These are phyloP conservation scores for Parietichytrium sp. DNA, from an alignment of 108 stramenopile species.

Conservation along the genomic window DNA sequence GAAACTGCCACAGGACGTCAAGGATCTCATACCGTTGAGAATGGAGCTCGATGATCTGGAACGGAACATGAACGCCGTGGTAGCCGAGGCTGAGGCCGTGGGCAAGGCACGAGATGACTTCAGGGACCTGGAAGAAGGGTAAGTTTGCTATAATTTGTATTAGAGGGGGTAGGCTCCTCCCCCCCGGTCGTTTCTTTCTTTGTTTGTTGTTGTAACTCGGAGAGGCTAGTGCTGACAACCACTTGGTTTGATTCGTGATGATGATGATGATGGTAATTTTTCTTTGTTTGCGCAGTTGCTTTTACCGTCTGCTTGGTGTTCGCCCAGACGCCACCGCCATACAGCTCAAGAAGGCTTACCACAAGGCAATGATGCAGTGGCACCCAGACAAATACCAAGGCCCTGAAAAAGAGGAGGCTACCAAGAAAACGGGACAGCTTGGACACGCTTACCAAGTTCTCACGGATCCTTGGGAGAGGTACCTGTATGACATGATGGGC, in stretches of 20 bases:
- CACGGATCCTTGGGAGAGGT: constrained; percentile 24
- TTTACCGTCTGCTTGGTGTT: not conserved
- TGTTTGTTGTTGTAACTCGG: too few species aligned
- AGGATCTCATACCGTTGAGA: too few species aligned
- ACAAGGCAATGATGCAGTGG: constrained; percentile 52
- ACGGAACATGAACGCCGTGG: not conserved
- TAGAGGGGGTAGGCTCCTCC: too few species aligned
- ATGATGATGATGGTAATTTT: too few species aligned
- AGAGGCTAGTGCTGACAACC: too few species aligned
- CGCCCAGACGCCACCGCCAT: not conserved
- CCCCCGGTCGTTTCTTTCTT: too few species aligned
- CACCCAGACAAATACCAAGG: constrained; percentile 58
- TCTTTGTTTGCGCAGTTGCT: too few species aligned
- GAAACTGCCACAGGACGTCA: too few species aligned
- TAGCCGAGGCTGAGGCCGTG: constrained; percentile 28
- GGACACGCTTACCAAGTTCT: constrained; percentile 6
- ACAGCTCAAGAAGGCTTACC: constrained; percentile 46
- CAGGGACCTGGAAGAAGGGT: constrained; percentile 29
- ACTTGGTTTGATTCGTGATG: too few species aligned
- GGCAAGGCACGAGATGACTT: not conserved
- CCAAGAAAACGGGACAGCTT: not conserved
- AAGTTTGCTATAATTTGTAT: too few species aligned
- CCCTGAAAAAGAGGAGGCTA: not conserved
- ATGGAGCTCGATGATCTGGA: not conserved
- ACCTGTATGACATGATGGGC: constrained; percentile 20